Evolutionary conservation across 2,329 filamentous ascomycete species (phyloP).

Genomic region (Lasiodiplodia gonubiensis): DNA sequence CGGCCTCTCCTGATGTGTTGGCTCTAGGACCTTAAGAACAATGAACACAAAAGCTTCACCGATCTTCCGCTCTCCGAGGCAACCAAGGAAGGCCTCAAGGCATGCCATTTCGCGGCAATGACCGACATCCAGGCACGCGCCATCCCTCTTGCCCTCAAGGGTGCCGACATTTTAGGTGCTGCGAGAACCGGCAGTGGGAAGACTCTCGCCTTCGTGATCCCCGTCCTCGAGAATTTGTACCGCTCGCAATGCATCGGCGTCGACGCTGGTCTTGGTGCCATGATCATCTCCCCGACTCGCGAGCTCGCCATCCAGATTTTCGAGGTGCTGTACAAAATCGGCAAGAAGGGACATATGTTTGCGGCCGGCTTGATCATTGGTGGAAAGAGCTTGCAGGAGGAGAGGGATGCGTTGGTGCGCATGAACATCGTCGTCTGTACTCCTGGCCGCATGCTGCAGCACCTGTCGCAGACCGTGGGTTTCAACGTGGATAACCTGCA

Average conservation of each 20-base stretch:
- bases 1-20: slow-evolving; percentile 30
- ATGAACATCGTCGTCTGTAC: slow-evolving; percentile 99
- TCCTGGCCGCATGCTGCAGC: slow-evolving; percentile 91
- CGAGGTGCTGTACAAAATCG: slow-evolving; percentile 88
- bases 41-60: slow-evolving; percentile 71
- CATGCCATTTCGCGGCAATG: slow-evolving; percentile 85
- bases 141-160: slow-evolving; percentile 86
- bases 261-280: slow-evolving; percentile 83
- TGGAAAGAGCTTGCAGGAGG: slow-evolving; percentile 86
- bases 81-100: slow-evolving; percentile 78
- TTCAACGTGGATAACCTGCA: slow-evolving; percentile 91
- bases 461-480: slow-evolving; percentile 89
- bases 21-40: slow-evolving; percentile 63
- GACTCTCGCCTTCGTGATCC: slow-evolving; percentile 89
- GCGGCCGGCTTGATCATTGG: slow-evolving; percentile 94
- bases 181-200: slow-evolving; percentile 97
- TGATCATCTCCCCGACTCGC: slow-evolving; percentile 92
- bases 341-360: slow-evolving; percentile 80
- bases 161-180: slow-evolving; percentile 86
- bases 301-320: slow-evolving; percentile 98
- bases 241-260: slow-evolving; percentile 86
- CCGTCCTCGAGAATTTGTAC: slow-evolving; percentile 91
- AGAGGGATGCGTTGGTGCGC: slow-evolving; percentile 79
- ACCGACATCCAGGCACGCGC: slow-evolving; percentile 92
- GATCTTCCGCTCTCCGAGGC: slow-evolving; percentile 85